A percentile compares a stretch with the other conserved stretches of the same genome.
These are phyloP conservation scores for Sporothrix luriei DNA, from an alignment of 2,329 filamentous ascomycete genomes.

Conservation along the genomic window DNA sequence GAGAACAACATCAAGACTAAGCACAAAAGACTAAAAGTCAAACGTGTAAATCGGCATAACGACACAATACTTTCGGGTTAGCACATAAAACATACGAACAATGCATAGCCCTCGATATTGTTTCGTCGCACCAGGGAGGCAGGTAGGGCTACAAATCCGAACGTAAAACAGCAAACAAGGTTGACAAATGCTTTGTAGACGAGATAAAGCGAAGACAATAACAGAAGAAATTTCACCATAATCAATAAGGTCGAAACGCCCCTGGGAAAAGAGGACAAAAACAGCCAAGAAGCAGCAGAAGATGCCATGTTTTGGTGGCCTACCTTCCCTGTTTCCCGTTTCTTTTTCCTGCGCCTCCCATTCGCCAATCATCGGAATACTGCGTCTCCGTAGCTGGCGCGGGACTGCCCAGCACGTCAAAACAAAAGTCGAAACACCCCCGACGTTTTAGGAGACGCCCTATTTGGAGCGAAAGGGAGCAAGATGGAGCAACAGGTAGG, in stretches of 20 bases:
- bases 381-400: conserved; percentile 21
- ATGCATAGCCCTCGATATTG: conserved; percentile 19
- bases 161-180: conserved; percentile 12
- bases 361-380: conserved; percentile 20
- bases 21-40: not conserved
- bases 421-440: conserved; percentile 33
- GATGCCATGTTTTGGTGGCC: not conserved
- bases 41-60: no score
- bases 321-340: conserved; percentile 3
- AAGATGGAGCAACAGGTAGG: not conserved
- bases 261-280: not conserved
- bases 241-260: not conserved
- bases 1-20: not conserved
- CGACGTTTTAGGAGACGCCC: conserved; percentile 29
- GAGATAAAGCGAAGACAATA: not conserved
- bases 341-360: not conserved
- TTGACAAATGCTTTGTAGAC: not conserved
- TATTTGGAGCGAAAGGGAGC: not conserved
- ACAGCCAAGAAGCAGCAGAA: not conserved
- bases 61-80: not conserved
- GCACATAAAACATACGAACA: not conserved
- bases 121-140: conserved; percentile 18
- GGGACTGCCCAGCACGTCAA: conserved; percentile 23
- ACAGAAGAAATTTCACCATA: no score
- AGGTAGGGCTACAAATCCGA: not conserved